Conservation (phyloP, 1,284 basidiomycete species). For the Caloboletus inedulis region DNA sequence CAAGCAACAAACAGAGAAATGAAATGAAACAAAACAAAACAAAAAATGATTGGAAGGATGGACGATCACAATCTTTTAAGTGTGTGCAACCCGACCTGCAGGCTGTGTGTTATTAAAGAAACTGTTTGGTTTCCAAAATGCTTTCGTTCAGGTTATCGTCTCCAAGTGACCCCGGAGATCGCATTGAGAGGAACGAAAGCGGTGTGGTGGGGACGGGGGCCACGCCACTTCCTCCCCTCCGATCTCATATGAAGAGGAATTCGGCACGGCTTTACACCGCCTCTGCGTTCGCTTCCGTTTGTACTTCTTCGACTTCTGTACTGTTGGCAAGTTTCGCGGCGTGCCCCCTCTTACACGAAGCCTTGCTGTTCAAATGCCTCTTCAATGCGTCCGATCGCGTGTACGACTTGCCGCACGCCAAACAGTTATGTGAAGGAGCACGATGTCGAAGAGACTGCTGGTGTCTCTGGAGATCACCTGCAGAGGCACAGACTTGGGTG, state of each 20-base stretch:
- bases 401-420: conserved; percentile 28
- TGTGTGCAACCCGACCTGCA: conserved; percentile 5
- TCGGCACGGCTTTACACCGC: conserved; percentile 15
- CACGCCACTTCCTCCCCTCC: conserved; percentile 22
- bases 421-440: conserved; percentile 21
- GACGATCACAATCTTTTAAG: neutral
- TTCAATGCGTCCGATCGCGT: conserved; percentile 33
- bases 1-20: too few species aligned
- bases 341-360: conserved; percentile 25
- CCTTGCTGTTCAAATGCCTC: conserved; percentile 32
- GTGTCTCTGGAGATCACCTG: conserved; percentile 29
- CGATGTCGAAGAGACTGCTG: conserved; percentile 31
- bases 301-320: conserved; percentile 9
- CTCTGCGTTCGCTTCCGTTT: conserved; percentile 15
- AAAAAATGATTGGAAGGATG: neutral
- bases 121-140: neutral
- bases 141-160: neutral
- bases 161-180: neutral
- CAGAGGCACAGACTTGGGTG: conserved; percentile 28
- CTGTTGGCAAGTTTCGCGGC: conserved; percentile 8
- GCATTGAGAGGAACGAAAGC: neutral
- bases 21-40: neutral
- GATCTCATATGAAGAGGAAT: neutral
- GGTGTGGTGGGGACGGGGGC: neutral
- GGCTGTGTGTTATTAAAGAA: conserved; percentile 3